Evolutionary conservation across 1,139 yeast genomes (phyloP).

Genomic region (Arxiozyma heterogenica): DNA sequence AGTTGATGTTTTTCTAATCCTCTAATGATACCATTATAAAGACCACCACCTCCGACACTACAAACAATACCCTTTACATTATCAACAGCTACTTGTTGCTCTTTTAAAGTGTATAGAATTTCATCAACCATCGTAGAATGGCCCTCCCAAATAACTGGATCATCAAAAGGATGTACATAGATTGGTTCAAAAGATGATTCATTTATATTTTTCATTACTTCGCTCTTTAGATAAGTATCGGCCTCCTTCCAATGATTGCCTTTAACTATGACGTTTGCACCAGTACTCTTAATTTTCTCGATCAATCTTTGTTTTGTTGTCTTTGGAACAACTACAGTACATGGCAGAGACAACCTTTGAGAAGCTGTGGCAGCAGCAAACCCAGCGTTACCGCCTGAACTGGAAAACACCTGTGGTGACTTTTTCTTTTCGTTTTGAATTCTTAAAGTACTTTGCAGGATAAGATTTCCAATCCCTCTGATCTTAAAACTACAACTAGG

Average conservation of each 20-base stretch:
- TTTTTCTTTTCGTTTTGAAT: constrained; percentile 12
- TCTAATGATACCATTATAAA: constrained; percentile 50
- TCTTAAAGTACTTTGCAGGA: constrained; percentile 28
- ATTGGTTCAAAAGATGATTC: constrained; percentile 33
- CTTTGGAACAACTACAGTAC: constrained; percentile 59
- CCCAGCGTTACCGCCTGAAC: constrained; percentile 79
- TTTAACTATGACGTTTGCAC: constrained; percentile 44
- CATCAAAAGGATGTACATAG: constrained; percentile 63
- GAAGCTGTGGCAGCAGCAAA: constrained; percentile 63
- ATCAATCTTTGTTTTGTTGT: constrained; percentile 36
- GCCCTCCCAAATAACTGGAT: constrained; percentile 58
- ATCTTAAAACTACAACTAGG: constrained; percentile 67
- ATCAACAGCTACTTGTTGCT: constrained; percentile 11
- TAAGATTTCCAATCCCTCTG: constrained; percentile 50
- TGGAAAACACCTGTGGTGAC: constrained; percentile 44
- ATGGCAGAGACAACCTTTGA: constrained; percentile 35
- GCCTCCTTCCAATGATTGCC: constrained; percentile 60
- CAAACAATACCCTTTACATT: constrained; percentile 51
- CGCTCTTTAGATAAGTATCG: constrained; percentile 40
- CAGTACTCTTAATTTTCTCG: constrained; percentile 35
- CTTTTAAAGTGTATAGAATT: constrained; percentile 36
- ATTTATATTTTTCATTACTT: constrained; percentile 32
- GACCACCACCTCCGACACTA: constrained; percentile 70
- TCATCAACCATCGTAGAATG: constrained; percentile 54
- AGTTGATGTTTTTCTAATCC: constrained; percentile 42